Evolutionary conservation across 169 alveolate genomes (phyloP).

Genomic region (Plasmodium knowlesi): DNA sequence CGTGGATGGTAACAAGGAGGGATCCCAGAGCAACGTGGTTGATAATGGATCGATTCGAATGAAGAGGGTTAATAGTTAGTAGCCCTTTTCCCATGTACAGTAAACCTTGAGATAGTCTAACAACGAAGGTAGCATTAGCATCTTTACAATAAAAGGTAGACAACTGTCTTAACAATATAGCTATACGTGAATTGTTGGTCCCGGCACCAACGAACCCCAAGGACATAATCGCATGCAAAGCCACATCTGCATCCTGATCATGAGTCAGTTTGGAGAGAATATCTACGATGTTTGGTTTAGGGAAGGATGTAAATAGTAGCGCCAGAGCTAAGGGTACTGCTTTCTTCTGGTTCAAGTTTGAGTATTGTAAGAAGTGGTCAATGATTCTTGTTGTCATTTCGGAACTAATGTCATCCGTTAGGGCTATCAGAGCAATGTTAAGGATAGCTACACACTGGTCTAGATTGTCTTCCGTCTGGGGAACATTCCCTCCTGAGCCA

Average conservation of each 20-base stretch:
- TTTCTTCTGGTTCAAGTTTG: constrained; percentile 89
- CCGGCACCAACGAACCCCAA: constrained; percentile 97
- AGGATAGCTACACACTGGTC: constrained; percentile 91
- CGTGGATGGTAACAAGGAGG: constrained; percentile 90
- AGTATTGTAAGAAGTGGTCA: constrained; percentile 83
- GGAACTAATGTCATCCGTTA: constrained; percentile 96
- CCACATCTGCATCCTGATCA: constrained; percentile 96
- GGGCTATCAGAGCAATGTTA: constrained; percentile 94
- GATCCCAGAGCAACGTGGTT: constrained; percentile 96
- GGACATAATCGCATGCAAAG: constrained; percentile 95
- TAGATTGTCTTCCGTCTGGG: constrained; percentile 77
- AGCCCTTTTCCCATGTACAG: constrained; percentile 98
- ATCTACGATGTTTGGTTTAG: constrained; percentile 92
- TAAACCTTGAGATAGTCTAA: constrained; percentile 95
- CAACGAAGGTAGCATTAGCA: constrained; percentile 95
- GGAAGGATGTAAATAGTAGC: constrained; percentile 94
- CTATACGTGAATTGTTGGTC: constrained; percentile 96
- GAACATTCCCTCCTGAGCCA: constrained; percentile 31
- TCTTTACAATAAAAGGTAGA: constrained; percentile 95
- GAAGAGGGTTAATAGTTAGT: constrained; percentile 95
- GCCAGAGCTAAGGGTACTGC: constrained; percentile 99
- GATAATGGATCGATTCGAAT: constrained; percentile 95
- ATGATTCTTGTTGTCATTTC: constrained; percentile 91
- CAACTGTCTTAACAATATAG: constrained; percentile 95
- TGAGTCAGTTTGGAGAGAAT: constrained; percentile 95